A percentile compares a stretch with the other conserved stretches of the same genome.
Conservation (phyloP, 2,329 filamentous ascomycete species). For the Fusarium staphyleae region DNA sequence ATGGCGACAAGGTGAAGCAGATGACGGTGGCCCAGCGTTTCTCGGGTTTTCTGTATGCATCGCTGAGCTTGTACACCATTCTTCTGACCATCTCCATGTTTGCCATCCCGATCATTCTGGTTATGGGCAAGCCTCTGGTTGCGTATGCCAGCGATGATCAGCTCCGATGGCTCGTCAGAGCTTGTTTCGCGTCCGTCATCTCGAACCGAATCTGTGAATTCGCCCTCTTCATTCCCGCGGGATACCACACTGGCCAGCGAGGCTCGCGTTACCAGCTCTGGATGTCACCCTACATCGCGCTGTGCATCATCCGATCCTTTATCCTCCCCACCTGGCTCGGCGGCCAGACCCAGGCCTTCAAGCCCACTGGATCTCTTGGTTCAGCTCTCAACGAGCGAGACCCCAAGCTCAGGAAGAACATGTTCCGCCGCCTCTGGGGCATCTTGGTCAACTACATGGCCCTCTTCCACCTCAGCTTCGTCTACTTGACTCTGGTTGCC, state of each 20-base stretch:
- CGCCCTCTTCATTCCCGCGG: constrained; percentile 64
- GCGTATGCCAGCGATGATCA: constrained; percentile 61
- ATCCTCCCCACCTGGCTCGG: constrained; percentile 66
- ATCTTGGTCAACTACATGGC: constrained; percentile 64
- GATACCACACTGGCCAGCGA: constrained; percentile 65
- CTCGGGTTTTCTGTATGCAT: constrained; percentile 64
- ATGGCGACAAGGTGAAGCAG: constrained; percentile 57
- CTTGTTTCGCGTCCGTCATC: constrained; percentile 60
- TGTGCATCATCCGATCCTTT: constrained; percentile 65
- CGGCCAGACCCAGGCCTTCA: constrained; percentile 65
- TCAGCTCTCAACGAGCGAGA: constrained; percentile 66
- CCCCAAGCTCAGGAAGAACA: constrained; percentile 56
- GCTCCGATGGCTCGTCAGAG: constrained; percentile 65
- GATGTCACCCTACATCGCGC: constrained; percentile 68
- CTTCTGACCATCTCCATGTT: constrained; percentile 62
- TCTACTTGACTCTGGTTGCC: constrained; percentile 60
- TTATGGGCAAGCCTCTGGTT: constrained; percentile 64
- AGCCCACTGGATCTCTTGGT: constrained; percentile 64
- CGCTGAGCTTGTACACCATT: constrained; percentile 63
- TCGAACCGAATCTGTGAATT: constrained; percentile 63
- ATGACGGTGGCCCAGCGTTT: constrained; percentile 66
- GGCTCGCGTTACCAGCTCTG: constrained; percentile 64
- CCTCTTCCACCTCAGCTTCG: constrained; percentile 61
- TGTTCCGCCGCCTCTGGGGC: constrained; percentile 60
- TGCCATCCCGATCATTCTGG: constrained; percentile 65